Percentiles rank a stretch among this genome's conserved stretches.
These are phyloP conservation scores for Aspergillus fischeri DNA, from an alignment of 2,329 filamentous ascomycete genomes.

Conservation along the genomic window DNA sequence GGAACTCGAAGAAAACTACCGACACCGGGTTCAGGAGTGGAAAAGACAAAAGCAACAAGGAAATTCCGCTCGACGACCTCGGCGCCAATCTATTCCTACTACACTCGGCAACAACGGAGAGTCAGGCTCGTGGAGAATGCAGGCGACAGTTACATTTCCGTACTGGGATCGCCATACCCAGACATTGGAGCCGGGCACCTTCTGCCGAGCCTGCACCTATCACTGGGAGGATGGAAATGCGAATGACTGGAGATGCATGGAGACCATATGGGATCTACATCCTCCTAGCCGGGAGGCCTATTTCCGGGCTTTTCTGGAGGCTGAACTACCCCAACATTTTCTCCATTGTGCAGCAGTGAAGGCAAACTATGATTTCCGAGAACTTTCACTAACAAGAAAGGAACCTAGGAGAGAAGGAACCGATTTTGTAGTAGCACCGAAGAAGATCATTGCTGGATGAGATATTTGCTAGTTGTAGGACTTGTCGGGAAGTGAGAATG, in stretches of 20 bases:
- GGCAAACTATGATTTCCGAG: background rate
- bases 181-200: conserved; percentile 4
- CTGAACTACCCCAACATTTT: conserved; percentile 1
- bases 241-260: background rate
- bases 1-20: background rate
- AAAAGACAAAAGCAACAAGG: background rate
- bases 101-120: background rate
- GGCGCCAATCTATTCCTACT: background rate
- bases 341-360: background rate
- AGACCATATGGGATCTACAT: background rate
- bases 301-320: conserved; percentile 1
- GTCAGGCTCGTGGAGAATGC: background rate
- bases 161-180: conserved; percentile 5
- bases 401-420: background rate
- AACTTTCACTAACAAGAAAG: background rate
- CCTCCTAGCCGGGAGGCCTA: background rate
- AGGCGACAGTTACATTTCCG: conserved; percentile 3
- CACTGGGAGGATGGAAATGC: background rate
- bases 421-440: background rate
- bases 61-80: background rate
- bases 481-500: background rate
- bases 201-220: conserved; percentile 9
- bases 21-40: background rate
- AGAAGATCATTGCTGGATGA: background rate
- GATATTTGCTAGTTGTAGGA: background rate